These are phyloP conservation scores for Linum trigynum DNA, from an alignment of 345 rosid genomes.

Conservation along the genomic window DNA sequence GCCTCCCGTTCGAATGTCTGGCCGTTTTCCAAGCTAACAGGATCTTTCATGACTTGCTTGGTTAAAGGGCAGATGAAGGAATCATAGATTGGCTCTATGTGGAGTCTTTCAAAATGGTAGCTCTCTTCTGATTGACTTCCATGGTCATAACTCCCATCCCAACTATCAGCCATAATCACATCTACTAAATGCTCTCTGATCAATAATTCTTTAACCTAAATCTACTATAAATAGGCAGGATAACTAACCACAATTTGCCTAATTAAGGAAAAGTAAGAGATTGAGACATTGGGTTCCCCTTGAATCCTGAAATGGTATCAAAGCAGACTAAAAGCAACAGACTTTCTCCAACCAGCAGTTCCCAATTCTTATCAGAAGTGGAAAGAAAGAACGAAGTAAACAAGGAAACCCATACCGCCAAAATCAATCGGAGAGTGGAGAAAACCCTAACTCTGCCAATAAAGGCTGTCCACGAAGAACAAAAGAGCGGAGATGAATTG, in stretches of 20 bases:
- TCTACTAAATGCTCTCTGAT: not conserved
- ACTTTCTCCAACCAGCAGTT: not conserved
- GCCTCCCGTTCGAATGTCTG: conserved; percentile 90
- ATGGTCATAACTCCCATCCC: conserved; percentile 52
- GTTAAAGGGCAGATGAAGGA: conserved; percentile 89
- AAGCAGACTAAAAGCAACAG: not conserved
- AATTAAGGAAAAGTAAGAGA: not conserved
- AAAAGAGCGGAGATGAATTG: not conserved
- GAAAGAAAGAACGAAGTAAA: not conserved
- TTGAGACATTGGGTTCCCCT: not conserved
- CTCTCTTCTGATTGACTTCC: conserved; percentile 78
- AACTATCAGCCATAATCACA: conserved; percentile 46
- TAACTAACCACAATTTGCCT: not conserved
- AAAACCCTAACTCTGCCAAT: not conserved
- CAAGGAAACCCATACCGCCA: not conserved
- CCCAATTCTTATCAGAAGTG: no score
- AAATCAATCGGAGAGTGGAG: not conserved
- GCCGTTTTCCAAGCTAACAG: conserved; percentile 77
- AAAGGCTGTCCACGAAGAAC: not conserved
- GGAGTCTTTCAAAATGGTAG: conserved; percentile 45
- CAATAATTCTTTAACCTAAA: not conserved
- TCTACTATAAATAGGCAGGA: not conserved
- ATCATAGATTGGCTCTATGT: conserved; percentile 71
- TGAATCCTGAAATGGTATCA: not conserved
- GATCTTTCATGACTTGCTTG: conserved; percentile 76